Conservation (phyloP, 2,329 filamentous ascomycete species). For the Hypoxylon sp. region DNA sequence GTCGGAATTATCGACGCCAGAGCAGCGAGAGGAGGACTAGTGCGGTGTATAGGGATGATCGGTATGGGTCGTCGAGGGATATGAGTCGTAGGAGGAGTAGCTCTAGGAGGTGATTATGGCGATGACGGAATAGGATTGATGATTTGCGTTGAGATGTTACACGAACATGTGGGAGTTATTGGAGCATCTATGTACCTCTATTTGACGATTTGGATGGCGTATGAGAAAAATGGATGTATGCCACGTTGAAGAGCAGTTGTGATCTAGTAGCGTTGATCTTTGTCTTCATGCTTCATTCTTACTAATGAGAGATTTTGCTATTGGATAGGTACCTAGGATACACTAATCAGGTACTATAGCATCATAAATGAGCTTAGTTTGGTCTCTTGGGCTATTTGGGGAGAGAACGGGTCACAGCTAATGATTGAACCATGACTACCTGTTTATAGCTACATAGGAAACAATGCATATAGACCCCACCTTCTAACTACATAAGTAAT, state of each 20-base stretch:
- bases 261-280: not conserved
- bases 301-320: no score
- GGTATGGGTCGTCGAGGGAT: slow-evolving; percentile 43
- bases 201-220: slow-evolving; percentile 10
- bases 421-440: no score
- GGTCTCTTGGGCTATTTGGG: no score
- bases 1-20: slow-evolving; percentile 37
- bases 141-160: not conserved
- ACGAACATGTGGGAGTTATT: slow-evolving; percentile 8
- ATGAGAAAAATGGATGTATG: slow-evolving; percentile 10
- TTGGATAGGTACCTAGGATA: no score
- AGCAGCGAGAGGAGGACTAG: slow-evolving; percentile 43
- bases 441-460: no score
- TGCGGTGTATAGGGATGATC: slow-evolving; percentile 44
- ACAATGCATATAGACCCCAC: no score
- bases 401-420: no score
- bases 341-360: no score
- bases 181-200: slow-evolving; percentile 5
- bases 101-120: slow-evolving; percentile 42
- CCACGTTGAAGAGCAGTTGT: not conserved
- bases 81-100: slow-evolving; percentile 47
- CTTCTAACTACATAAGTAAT: no score
- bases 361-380: no score
- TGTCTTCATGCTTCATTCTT: no score
- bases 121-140: not conserved